Base-by-base conservation (phyloP, 2,329 filamentous ascomycete genomes). In the Aspergillus sp. region DNA sequence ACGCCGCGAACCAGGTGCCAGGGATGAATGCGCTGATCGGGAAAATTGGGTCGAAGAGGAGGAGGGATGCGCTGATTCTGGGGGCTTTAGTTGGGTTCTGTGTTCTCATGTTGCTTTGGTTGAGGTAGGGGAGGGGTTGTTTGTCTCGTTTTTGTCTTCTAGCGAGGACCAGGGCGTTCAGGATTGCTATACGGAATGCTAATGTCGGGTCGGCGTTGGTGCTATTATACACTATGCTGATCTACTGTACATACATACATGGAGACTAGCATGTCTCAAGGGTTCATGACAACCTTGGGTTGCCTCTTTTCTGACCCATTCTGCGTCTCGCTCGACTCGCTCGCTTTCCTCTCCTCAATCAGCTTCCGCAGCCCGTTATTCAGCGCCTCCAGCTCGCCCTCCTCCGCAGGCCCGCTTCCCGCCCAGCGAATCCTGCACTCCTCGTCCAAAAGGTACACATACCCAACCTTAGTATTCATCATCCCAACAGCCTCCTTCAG, bases 351-450 rank as follows among this genome's bases (percentile, higher is more conserved):
- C 47, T 66, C 59, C 36, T 61, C 53, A 33, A 68, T 47, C 35
- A 69, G 47, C 40, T 56, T 64, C 41, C 44, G 50, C 22, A 67
- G 40, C 2, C 60, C 61, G 15, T 53, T 50, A 34, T 67, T 65
- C 40, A 69, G 45, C 11, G 53, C 55, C 34, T 62, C 57, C 43
- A 63, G 45, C 52, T 65, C 63, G 14, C 45, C 49, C 19, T 51
- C 43, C 37, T 64, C 55, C 10, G 64, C 61, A 31, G 61, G 52
- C 24, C 60, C 66, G 41, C 86, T 93, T 3, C 84, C 91, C 1
- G 89, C 91, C 91, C 91, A 98, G 35, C 91, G 75, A 47, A 98
- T 93, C 61, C 78, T 82, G 58, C 86, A 94, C 42, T 88, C 71
- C 41, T 78, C 70, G 57, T 98, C 91, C 37, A 98, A 69, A 29